A percentile compares a stretch with the other conserved stretches of the same genome.
phyloP scores from a whole-genome alignment of 106 monocot genomes.

The Cymbidium sinense region DNA sequence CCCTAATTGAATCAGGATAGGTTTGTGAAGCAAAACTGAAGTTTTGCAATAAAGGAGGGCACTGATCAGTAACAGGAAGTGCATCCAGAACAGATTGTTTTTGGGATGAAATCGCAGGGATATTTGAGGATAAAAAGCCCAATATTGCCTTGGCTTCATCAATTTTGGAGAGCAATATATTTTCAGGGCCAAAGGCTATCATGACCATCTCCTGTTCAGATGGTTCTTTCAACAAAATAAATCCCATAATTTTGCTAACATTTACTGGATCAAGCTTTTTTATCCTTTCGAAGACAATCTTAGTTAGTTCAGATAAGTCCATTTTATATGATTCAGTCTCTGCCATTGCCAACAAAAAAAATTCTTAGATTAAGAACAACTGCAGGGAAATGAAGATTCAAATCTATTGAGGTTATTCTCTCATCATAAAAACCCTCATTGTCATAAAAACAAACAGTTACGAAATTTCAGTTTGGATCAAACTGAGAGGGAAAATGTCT shows the following conservation, averaged over 20 bases:
- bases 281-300: constrained; percentile 36
- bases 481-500: too few relatives aligned
- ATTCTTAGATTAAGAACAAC: background rate
- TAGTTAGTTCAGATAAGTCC: constrained; percentile 47
- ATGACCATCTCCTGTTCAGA: constrained; percentile 40
- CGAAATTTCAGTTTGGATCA: too few relatives aligned
- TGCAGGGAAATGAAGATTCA: background rate
- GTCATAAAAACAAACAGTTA: too few relatives aligned
- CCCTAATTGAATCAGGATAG: constrained; percentile 8
- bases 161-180: constrained; percentile 30
- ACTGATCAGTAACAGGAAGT: constrained; percentile 10
- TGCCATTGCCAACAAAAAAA: background rate
- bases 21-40: constrained; percentile 11
- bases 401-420: background rate
- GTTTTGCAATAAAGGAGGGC: constrained; percentile 4
- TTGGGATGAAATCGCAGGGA: background rate
- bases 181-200: constrained; percentile 50
- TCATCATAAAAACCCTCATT: too few relatives aligned
- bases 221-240: constrained; percentile 39
- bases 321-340: constrained; percentile 29
- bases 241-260: constrained; percentile 49
- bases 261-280: constrained; percentile 48
- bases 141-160: constrained; percentile 38
- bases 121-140: background rate
- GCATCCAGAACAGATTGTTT: constrained; percentile 10